Base-by-base conservation (phyloP, 768 basidiomycete genomes). In the Galerina sulciceps region DNA sequence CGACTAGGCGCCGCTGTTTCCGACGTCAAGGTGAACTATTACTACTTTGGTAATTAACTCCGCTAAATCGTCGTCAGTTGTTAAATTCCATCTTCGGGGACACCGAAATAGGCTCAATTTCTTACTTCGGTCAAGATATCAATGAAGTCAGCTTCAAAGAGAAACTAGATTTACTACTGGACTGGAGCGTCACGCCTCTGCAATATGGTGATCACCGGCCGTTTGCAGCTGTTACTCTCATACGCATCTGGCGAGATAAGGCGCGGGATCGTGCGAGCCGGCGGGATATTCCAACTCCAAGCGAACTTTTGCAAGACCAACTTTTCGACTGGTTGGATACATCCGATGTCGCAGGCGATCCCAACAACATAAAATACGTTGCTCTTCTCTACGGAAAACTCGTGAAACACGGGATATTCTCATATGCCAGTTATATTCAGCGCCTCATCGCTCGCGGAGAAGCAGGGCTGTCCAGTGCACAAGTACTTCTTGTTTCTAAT, bases 131-230 rank as follows among this genome's bases (percentile, higher is more conserved):
- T 6, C 76, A 78, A 9, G 76, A 75, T 26, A 66, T 66, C 11
- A 73, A 77, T 18, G 77, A 80, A 53, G 66, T 75, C 11, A 68
- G 71, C 10, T 90, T 92, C 65, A 73, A 79, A n/a, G 81, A 82
- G 57, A 91, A 93, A 67, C 80, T 93, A 15, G 85, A 90, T 62
- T 81, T 87, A 52, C 78, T 93, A 2, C 79, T 94, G 10, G 89
- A 89, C 0, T 94, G 93, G 92, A 85, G 85, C 64, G 85, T 93
- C 23, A 91, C 91, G 0, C 84, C 87, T 2, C 76, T 90, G 15
- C 93, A 94, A 71, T 93, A 88, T 59, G 92, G 93, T 10, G 88
- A 92, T 43, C 93, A 93, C 63, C 80, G 92, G 35, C 85, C 89
- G 1, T 89, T 88, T 66, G 91, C 86, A 26, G 90, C 88, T 1